Evolutionary conservation across 169 alveolate species (phyloP).

Genomic region (Babesia bovis): DNA sequence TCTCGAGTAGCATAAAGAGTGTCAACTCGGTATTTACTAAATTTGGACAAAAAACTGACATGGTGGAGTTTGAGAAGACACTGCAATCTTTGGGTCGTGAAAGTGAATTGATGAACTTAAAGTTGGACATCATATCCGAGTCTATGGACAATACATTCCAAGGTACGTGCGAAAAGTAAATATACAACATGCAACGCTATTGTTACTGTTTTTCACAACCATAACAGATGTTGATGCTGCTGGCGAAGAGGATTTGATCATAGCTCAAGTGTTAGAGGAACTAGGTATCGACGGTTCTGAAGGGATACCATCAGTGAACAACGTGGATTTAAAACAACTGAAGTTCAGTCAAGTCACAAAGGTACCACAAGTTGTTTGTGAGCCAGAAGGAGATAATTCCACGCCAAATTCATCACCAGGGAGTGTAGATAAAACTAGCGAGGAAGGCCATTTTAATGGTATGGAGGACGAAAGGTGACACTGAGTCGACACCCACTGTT

Average conservation of each 20-base stretch:
- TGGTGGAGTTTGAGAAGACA: conserved; percentile 51
- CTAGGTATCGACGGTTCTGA: conserved; percentile 53
- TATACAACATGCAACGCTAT: neutral
- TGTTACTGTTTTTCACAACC: neutral
- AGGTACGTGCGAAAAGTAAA: neutral
- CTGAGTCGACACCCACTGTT: too few species aligned
- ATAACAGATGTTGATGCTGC: conserved; percentile 40
- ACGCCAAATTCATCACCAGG: neutral
- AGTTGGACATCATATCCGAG: conserved; percentile 58
- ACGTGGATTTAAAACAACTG: neutral
- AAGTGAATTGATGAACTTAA: conserved; percentile 39
- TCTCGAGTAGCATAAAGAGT: conserved; percentile 42
- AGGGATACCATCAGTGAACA: conserved; percentile 8
- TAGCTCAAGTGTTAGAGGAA: conserved; percentile 51
- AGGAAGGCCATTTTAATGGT: neutral
- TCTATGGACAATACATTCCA: conserved; percentile 39
- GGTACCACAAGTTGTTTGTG: neutral
- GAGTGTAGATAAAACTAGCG: neutral
- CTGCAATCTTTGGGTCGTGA: conserved; percentile 32
- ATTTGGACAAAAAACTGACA: conserved; percentile 41
- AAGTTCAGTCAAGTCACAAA: neutral
- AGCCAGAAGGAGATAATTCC: neutral
- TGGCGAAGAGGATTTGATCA: conserved; percentile 52
- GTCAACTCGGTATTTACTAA: conserved; percentile 41
- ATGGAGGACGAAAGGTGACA: neutral